phyloP scores from a whole-genome alignment of 371 early-diverging fungal genomes.

The Vairimorpha ceranae region DNA sequence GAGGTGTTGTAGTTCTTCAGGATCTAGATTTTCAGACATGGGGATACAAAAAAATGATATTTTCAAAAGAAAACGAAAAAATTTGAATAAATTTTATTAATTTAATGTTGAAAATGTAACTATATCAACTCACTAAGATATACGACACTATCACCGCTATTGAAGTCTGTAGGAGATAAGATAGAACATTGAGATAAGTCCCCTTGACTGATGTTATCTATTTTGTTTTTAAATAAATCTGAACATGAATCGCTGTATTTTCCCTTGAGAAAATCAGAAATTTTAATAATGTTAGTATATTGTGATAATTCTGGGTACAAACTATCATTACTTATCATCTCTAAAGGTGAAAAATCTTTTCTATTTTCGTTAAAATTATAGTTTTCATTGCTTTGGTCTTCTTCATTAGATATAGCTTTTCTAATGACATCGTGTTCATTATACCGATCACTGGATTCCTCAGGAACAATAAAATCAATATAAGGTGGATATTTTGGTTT shows the following conservation, averaged over 20 bases:
- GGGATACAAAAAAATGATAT: not conserved
- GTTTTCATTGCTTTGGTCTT: too few species aligned
- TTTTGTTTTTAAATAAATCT: not conserved
- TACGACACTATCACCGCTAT: not conserved
- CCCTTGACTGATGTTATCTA: not conserved
- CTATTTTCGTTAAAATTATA: too few species aligned
- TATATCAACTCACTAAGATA: slow-evolving; percentile 1
- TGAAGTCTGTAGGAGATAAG: not conserved
- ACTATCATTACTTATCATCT: too few species aligned
- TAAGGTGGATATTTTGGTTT: not conserved
- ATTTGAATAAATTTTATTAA: not conserved
- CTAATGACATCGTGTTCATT: too few species aligned
- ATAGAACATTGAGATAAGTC: not conserved
- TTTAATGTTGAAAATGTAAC: not conserved
- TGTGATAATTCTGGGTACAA: too few species aligned
- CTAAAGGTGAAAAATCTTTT: too few species aligned
- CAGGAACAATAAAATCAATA: not conserved
- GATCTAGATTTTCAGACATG: slow-evolving; percentile 5
- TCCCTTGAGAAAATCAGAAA: not conserved
- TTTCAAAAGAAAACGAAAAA: not conserved
- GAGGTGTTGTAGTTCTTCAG: not conserved
- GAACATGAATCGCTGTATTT: not conserved
- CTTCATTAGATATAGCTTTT: too few species aligned
- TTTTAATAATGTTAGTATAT: not conserved
- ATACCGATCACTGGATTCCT: too few species aligned